These are phyloP conservation scores for Yarrowia sp. DNA, from an alignment of 805 yeast genomes.

Conservation along the genomic window DNA sequence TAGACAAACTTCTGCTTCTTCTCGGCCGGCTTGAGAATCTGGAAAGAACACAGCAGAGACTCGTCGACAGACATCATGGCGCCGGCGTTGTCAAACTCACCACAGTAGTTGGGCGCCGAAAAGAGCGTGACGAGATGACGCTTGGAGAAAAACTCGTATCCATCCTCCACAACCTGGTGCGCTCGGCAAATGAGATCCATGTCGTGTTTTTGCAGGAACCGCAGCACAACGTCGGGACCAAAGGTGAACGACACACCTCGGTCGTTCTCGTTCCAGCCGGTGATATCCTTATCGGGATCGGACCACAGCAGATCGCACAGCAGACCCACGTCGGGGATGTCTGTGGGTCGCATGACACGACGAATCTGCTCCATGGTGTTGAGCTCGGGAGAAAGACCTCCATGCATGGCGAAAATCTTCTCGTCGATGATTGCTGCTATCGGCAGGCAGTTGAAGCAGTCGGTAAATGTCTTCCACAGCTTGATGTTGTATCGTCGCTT, in stretches of 20 bases:
- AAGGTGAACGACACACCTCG: constrained; percentile 99
- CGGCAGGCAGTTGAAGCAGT: constrained; percentile 97
- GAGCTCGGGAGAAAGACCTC: constrained; percentile 95
- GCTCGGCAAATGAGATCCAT: constrained; percentile 98
- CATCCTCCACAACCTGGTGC: constrained; percentile 98
- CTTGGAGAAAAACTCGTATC: constrained; percentile 94
- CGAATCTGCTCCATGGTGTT: constrained; percentile 98
- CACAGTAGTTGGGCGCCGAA: constrained; percentile 98
- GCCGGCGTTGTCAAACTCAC: constrained; percentile 98
- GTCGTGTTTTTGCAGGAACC: constrained; percentile 95
- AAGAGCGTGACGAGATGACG: constrained; percentile 94
- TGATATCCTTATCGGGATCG: constrained; percentile 96
- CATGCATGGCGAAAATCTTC: constrained; percentile 98
- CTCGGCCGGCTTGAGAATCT: constrained; percentile 94
- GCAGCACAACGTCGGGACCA: constrained; percentile 98
- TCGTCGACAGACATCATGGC: constrained; percentile 99
- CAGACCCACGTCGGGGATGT: constrained; percentile 96
- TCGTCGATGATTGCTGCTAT: constrained; percentile 98
- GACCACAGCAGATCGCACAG: constrained; percentile 97
- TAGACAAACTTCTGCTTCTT: constrained; percentile 74
- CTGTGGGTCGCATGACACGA: constrained; percentile 99
- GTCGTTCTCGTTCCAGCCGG: constrained; percentile 99
- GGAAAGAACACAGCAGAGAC: constrained; percentile 87
- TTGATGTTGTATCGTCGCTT: constrained; percentile 94
- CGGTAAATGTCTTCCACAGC: constrained; percentile 98